Percentiles rank a stretch among this genome's conserved stretches.
These are phyloP conservation scores for Mychonastes homosphaera DNA, from an alignment of 139 green algal genomes.

Conservation along the genomic window DNA sequence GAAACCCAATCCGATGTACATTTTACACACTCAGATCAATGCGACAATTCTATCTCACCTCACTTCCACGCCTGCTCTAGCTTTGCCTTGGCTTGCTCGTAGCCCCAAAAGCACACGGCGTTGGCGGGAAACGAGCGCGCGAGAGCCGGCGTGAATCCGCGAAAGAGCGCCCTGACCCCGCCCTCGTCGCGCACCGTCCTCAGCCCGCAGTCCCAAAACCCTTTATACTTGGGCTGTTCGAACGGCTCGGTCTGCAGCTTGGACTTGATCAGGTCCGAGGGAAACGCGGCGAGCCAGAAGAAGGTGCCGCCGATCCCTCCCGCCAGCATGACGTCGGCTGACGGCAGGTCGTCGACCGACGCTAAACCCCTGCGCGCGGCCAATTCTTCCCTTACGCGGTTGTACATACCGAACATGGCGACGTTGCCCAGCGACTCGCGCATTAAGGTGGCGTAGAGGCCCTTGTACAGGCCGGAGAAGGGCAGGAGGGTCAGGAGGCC, in stretches of 20 bases:
- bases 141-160: slow-evolving; percentile 51
- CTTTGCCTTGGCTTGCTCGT: too few species aligned
- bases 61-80: too few species aligned
- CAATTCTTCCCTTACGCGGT: slow-evolving; percentile 40
- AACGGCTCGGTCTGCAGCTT: not conserved
- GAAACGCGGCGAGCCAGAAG: slow-evolving; percentile 64
- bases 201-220: slow-evolving; percentile 11
- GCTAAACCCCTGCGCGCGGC: slow-evolving; percentile 26
- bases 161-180: slow-evolving; percentile 37
- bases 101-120: slow-evolving; percentile 51
- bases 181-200: slow-evolving; percentile 9
- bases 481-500: too few species aligned
- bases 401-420: slow-evolving; percentile 68
- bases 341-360: too few species aligned
- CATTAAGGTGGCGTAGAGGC: slow-evolving; percentile 47
- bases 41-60: too few species aligned
- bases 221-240: slow-evolving; percentile 6
- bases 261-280: slow-evolving; percentile 55
- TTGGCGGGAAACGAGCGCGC: slow-evolving; percentile 53
- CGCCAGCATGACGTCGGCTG: slow-evolving; percentile 46
- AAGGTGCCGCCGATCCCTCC: slow-evolving; percentile 52
- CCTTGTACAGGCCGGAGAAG: slow-evolving; percentile 32
- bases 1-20: too few species aligned
- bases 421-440: slow-evolving; percentile 60
- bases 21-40: too few species aligned